A percentile compares a stretch with the other conserved stretches of the same genome.
These are phyloP conservation scores for Penicillium sp. DNA, from an alignment of 2,329 filamentous ascomycete species.

Conservation along the genomic window DNA sequence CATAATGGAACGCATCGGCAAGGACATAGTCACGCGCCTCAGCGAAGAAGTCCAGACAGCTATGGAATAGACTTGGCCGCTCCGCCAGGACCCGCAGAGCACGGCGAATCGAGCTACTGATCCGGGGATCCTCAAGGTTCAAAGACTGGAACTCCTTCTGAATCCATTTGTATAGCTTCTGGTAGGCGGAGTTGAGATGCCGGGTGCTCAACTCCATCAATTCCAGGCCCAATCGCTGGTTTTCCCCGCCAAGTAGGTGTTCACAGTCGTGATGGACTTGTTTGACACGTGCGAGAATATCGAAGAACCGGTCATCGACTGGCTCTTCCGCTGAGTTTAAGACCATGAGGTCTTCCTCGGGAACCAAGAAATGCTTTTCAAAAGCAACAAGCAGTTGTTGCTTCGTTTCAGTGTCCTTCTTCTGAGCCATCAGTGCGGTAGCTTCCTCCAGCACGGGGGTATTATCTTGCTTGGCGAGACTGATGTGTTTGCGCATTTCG, in stretches of 20 bases:
- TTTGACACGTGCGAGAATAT: constrained; percentile 74
- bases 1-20: constrained; percentile 84
- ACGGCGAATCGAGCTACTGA: constrained; percentile 78
- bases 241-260: constrained; percentile 83
- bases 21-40: constrained; percentile 84
- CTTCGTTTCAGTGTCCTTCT: constrained; percentile 73
- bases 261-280: constrained; percentile 87
- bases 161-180: constrained; percentile 95
- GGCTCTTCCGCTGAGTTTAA: constrained; percentile 78
- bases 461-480: constrained; percentile 73
- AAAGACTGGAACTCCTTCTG: constrained; percentile 89
- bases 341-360: constrained; percentile 73
- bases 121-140: constrained; percentile 91
- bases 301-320: constrained; percentile 83
- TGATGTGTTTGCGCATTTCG: constrained; percentile 76
- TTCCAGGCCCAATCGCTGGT: constrained; percentile 82
- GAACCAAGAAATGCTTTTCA: constrained; percentile 78
- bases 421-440: constrained; percentile 69
- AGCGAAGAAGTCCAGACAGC: constrained; percentile 88
- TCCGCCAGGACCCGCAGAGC: constrained; percentile 87
- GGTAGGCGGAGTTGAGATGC: constrained; percentile 83
- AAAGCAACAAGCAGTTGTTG: constrained; percentile 77
- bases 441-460: constrained; percentile 76
- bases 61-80: constrained; percentile 86
- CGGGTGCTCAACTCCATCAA: constrained; percentile 90